Conservation (phyloP, 2,329 filamentous ascomycete species). For the Didymellaceae sp. region DNA sequence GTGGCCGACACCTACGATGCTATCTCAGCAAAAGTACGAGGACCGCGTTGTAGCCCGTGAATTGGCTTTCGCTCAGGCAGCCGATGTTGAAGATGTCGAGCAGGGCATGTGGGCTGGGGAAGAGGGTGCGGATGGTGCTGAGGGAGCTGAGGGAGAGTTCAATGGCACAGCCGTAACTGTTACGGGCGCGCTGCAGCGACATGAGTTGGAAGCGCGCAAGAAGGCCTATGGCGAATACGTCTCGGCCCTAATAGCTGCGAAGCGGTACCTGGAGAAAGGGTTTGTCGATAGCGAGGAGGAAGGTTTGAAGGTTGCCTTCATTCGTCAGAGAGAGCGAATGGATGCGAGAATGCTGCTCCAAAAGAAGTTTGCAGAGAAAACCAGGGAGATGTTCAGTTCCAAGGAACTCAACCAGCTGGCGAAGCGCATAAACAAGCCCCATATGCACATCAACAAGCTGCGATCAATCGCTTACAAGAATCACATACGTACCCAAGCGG, state of each 20-base stretch:
- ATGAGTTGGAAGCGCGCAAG: constrained; percentile 16
- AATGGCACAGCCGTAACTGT: constrained; percentile 14
- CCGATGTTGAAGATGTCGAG: constrained; percentile 7
- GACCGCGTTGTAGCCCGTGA: constrained; percentile 18
- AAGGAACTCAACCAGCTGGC: constrained; percentile 22
- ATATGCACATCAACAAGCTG: constrained; percentile 11
- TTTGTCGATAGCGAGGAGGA: constrained; percentile 34
- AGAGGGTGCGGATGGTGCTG: constrained; percentile 9
- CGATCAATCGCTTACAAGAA: constrained; percentile 25
- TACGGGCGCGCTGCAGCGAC: background rate
- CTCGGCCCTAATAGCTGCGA: constrained; percentile 21
- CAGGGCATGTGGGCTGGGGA: constrained; percentile 19
- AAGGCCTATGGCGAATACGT: constrained; percentile 25
- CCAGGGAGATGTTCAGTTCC: constrained; percentile 20
- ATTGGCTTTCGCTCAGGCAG: constrained; percentile 12
- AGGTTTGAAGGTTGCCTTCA: constrained; percentile 33
- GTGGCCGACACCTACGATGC: constrained; percentile 35
- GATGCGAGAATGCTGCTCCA: constrained; percentile 14
- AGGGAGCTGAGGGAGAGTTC: constrained; percentile 19
- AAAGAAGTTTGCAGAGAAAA: constrained; percentile 18
- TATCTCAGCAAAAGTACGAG: constrained; percentile 22
- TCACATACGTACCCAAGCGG: constrained; percentile 18
- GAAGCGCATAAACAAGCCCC: constrained; percentile 18
- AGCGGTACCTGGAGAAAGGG: constrained; percentile 25
- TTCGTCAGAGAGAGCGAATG: constrained; percentile 27